Conservation (phyloP, 2,329 filamentous ascomycete species). For the Xylaria sp. region DNA sequence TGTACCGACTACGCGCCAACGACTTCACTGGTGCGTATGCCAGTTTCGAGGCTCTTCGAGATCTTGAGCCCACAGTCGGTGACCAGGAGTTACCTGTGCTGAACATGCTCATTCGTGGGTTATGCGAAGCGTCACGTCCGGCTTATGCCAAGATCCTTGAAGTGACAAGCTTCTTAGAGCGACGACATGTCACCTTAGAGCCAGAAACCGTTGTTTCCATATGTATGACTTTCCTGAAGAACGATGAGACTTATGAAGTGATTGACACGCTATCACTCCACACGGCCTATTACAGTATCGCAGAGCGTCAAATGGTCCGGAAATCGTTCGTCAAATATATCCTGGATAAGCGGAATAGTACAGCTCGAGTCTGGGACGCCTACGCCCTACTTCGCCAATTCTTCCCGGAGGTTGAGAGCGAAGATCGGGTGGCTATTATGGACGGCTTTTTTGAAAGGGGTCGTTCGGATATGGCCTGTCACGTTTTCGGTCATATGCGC, state of each 20-base stretch:
- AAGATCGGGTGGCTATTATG: conserved; percentile 69
- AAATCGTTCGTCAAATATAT: conserved; percentile 64
- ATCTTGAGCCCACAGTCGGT: conserved; percentile 47
- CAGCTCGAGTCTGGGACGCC: conserved; percentile 57
- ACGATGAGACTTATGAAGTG: conserved; percentile 72
- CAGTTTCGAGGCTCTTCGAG: conserved; percentile 59
- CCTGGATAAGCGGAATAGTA: conserved; percentile 55
- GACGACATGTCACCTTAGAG: conserved; percentile 63
- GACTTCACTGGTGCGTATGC: conserved; percentile 66
- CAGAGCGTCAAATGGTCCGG: conserved; percentile 63
- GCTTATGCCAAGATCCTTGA: conserved; percentile 66
- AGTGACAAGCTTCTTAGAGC: conserved; percentile 67
- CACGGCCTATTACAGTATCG: conserved; percentile 61
- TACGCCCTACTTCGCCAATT: conserved; percentile 62
- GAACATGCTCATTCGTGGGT: conserved; percentile 66
- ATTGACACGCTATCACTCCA: conserved; percentile 77
- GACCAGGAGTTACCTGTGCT: conserved; percentile 58
- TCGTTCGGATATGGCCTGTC: conserved; percentile 76
- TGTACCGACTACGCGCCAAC: conserved; percentile 66
- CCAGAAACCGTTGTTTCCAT: conserved; percentile 69
- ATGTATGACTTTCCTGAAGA: conserved; percentile 66
- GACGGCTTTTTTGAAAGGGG: conserved; percentile 70
- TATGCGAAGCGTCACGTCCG: conserved; percentile 57
- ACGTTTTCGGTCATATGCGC: conserved; percentile 94
- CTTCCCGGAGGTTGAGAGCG: conserved; percentile 60